Evolutionary conservation across 768 basidiomycete genomes (phyloP).

Genomic region (Pisolithus albus): DNA sequence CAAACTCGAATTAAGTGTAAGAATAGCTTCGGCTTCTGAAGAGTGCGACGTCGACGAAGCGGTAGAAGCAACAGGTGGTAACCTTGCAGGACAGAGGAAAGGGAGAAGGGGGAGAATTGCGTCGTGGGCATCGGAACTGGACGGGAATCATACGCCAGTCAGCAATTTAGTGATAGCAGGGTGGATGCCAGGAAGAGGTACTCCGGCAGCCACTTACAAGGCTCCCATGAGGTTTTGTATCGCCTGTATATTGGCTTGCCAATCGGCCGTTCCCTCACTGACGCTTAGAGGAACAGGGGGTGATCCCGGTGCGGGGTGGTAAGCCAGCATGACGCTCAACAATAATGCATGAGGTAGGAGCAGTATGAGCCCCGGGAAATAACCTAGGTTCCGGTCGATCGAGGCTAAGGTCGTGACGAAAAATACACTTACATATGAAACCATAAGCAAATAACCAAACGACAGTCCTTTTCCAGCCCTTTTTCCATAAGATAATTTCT

Average conservation of each 20-base stretch:
- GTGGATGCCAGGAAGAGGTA: neutral
- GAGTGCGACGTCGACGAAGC: neutral
- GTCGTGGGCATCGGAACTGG: slow-evolving; percentile 59
- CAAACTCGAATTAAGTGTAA: neutral
- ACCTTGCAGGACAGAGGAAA: slow-evolving; percentile 1
- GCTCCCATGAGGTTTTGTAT: slow-evolving; percentile 90
- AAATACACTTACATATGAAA: slow-evolving; percentile 59
- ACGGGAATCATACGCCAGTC: neutral
- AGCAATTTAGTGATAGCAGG: too few relatives aligned
- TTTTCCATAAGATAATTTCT: slow-evolving; percentile 78
- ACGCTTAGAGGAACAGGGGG: slow-evolving; percentile 32
- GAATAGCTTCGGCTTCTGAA: neutral
- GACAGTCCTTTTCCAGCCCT: slow-evolving; percentile 62
- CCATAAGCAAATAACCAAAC: slow-evolving; percentile 73
- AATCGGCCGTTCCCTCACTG: slow-evolving; percentile 64
- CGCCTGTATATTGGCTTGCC: slow-evolving; percentile 82
- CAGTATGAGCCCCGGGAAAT: slow-evolving; percentile 65
- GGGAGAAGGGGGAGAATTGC: slow-evolving; percentile 41
- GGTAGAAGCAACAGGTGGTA: slow-evolving; percentile 32
- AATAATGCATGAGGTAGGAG: slow-evolving; percentile 60
- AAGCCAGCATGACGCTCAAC: slow-evolving; percentile 59
- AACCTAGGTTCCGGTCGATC: slow-evolving; percentile 41
- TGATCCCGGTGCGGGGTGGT: slow-evolving; percentile 41
- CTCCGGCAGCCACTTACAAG: slow-evolving; percentile 42
- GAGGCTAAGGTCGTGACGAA: neutral